These are phyloP conservation scores for Aquilaria sinensis DNA, from an alignment of 345 rosid species.

Conservation along the genomic window DNA sequence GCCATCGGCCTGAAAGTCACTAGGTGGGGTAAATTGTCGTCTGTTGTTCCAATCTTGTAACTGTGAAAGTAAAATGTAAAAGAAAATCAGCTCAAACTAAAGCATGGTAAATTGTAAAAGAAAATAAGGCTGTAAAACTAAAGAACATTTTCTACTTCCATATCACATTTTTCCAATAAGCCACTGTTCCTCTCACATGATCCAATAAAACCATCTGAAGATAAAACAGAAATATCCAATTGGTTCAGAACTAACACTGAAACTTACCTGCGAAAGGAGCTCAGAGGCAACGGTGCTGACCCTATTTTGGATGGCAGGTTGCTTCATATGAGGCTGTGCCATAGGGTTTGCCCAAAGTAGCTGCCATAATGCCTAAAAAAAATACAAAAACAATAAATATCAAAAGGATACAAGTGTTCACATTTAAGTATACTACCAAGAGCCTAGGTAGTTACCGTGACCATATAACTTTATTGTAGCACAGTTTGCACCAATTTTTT, in stretches of 20 bases:
- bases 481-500: too few species aligned
- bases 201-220: neutral
- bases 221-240: constrained; percentile 1
- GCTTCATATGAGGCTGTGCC: constrained; percentile 40
- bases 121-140: constrained; percentile 1
- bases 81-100: constrained; percentile 8
- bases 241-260: constrained; percentile 8
- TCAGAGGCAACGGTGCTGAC: constrained; percentile 73
- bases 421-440: neutral
- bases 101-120: neutral
- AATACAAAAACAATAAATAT: neutral
- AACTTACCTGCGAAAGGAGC: constrained; percentile 86
- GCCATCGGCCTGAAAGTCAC: constrained; percentile 89
- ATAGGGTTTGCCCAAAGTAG: constrained; percentile 80
- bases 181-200: constrained; percentile 9
- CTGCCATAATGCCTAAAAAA: constrained; percentile 87
- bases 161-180: constrained; percentile 13
- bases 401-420: neutral
- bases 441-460: too few species aligned
- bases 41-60: constrained; percentile 98
- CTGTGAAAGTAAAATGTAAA: constrained; percentile 32
- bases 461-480: too few species aligned
- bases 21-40: constrained; percentile 64
- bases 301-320: constrained; percentile 56
- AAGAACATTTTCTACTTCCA: neutral